Evolutionary conservation across 768 basidiomycete species (phyloP).

Genomic region (Coprinopsis sp.): DNA sequence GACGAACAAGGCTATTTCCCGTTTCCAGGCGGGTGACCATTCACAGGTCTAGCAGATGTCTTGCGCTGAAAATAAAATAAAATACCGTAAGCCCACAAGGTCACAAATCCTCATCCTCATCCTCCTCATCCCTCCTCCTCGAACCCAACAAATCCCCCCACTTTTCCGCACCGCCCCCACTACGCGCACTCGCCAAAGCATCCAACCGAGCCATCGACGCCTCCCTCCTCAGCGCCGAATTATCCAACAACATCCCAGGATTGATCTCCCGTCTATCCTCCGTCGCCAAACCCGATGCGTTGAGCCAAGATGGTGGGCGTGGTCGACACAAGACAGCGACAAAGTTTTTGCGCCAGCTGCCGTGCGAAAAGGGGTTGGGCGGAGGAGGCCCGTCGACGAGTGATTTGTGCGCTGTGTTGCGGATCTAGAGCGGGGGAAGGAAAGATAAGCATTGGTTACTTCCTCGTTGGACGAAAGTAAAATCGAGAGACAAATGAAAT

Average conservation of each 20-base stretch:
- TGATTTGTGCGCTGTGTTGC: conserved; percentile 76
- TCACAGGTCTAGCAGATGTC: too few species aligned
- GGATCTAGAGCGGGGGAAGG: conserved; percentile 49
- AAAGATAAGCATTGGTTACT: conserved; percentile 8
- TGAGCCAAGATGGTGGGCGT: conserved; percentile 74
- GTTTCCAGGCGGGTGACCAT: too few species aligned
- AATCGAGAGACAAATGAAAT: too few species aligned
- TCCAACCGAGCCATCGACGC: conserved; percentile 9
- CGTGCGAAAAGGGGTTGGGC: conserved; percentile 85
- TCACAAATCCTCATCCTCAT: neutral
- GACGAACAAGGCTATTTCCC: too few species aligned
- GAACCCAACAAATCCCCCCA: too few species aligned
- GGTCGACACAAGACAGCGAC: conserved; percentile 77
- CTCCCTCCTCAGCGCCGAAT: conserved; percentile 6
- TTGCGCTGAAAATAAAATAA: too few species aligned
- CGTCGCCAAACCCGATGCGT: conserved; percentile 52
- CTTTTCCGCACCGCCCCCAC: conserved; percentile 1
- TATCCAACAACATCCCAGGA: conserved; percentile 45
- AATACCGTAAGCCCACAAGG: too few species aligned
- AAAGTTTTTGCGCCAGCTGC: conserved; percentile 70
- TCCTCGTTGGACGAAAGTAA: too few species aligned
- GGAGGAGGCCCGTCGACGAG: conserved; percentile 61
- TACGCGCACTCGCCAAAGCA: conserved; percentile 1
- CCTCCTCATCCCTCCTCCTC: conserved; percentile 1
- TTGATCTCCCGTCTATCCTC: conserved; percentile 75